Evolutionary conservation across 441 rosid species (phyloP), one percentile per base, ranked within the genome.

Genomic region (Bocquillonia castaneifolia): DNA sequence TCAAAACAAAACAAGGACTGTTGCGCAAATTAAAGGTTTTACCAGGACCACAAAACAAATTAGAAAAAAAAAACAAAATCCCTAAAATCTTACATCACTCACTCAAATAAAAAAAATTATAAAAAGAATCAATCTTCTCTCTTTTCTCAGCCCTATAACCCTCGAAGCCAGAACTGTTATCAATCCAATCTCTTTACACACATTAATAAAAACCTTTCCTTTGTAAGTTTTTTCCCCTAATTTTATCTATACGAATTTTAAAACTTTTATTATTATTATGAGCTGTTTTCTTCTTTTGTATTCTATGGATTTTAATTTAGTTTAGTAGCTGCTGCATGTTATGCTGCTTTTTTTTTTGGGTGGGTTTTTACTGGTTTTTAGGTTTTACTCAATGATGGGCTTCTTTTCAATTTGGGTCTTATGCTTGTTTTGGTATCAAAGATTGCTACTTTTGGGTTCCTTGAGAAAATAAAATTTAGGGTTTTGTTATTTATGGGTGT

Each of bases 151-250:
- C 47, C 48, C 48, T 52, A 10, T 39, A 23, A 59, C 72, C 70
- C 70, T 66, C 40, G 42, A 69, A 59, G 1, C 53, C 56, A 12
- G 29, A n/a, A n/a, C n/a, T n/a, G n/a, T n/a, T n/a, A n/a, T n/a
- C n/a, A n/a, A n/a, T n/a, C n/a, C n/a, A n/a, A n/a, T n/a, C n/a
- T n/a, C n/a, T n/a, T n/a, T n/a, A n/a, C n/a, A n/a, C n/a, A n/a
- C n/a, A n/a, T n/a, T n/a, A n/a, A n/a, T n/a, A n/a, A n/a, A n/a
- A n/a, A n/a, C n/a, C n/a, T n/a, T n/a, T n/a, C n/a, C n/a, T n/a
- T n/a, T n/a, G n/a, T n/a, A n/a, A n/a, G n/a, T n/a, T n/a, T n/a
- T n/a, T n/a, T n/a, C n/a, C n/a, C n/a, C n/a, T n/a, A n/a, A n/a
- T n/a, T n/a, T n/a, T n/a, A n/a, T n/a, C n/a, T n/a, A n/a, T n/a